These are phyloP conservation scores for Eimeria maxima DNA, from an alignment of 169 alveolate species.

Conservation along the genomic window DNA sequence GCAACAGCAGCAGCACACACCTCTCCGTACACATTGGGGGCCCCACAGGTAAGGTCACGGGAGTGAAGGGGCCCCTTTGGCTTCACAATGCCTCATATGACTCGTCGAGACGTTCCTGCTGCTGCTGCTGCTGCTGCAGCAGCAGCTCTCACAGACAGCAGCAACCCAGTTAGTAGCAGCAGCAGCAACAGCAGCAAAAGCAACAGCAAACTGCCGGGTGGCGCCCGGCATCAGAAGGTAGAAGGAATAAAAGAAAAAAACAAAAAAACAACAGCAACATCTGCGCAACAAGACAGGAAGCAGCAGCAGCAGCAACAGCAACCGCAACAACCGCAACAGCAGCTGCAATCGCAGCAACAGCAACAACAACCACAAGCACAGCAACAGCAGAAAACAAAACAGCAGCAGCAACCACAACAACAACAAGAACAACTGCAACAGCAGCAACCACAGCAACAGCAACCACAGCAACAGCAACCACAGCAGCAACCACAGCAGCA, in stretches of 20 bases:
- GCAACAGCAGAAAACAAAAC: not conserved
- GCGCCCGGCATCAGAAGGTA: not conserved
- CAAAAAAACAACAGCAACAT: not conserved
- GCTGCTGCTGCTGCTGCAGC: conserved; percentile 53
- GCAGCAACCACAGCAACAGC: no score
- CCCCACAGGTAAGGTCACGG: not conserved
- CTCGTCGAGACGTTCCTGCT: conserved; percentile 26
- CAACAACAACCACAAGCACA: not conserved
- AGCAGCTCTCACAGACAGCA: conserved; percentile 1
- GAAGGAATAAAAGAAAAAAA: not conserved
- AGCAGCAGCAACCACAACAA: no score
- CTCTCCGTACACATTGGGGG: not conserved
- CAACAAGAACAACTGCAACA: no score
- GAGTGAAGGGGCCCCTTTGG: conserved; percentile 20
- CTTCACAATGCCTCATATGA: not conserved
- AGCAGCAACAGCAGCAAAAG: no score
- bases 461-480: no score
- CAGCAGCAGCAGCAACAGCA: conserved; percentile 46
- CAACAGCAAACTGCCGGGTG: not conserved
- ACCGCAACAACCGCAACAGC: conserved; percentile 18
- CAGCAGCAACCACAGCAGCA: no score
- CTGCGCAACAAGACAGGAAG: not conserved
- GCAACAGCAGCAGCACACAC: no score
- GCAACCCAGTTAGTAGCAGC: no score
- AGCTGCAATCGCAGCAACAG: conserved; percentile 19